Conservation (phyloP, 2,329 filamentous ascomycete genomes). For the Monosporascus sp. region DNA sequence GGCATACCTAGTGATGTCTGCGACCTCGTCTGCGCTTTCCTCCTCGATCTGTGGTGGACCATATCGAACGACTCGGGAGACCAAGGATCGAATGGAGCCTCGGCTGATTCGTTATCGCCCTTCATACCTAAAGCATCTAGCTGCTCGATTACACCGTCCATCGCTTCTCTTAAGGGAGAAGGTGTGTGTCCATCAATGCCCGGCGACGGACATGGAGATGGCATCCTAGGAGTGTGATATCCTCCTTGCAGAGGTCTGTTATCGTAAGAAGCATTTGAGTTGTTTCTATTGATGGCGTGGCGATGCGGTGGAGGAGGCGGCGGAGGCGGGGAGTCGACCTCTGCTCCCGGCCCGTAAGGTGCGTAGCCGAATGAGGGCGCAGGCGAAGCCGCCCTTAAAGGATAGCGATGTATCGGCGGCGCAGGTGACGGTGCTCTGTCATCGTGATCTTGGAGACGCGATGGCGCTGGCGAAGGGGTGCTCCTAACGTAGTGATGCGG, state of each 20-base stretch:
- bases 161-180: conserved; percentile 86
- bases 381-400: conserved; percentile 32
- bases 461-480: conserved; percentile 23
- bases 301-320: conserved; percentile 81
- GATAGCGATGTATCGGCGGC: conserved; percentile 20
- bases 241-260: conserved; percentile 29
- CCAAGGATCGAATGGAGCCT: conserved; percentile 68
- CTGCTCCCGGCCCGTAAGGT: conserved; percentile 27
- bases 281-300: conserved; percentile 40
- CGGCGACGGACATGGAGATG: conserved; percentile 65
- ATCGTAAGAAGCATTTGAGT: conserved; percentile 32
- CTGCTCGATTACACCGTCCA: conserved; percentile 97
- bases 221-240: conserved; percentile 50
- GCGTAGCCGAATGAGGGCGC: conserved; percentile 34
- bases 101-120: conserved; percentile 49
- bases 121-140: conserved; percentile 76
- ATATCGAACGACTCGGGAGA: conserved; percentile 80
- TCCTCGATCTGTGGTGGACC: conserved; percentile 37
- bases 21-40: conserved; percentile 42
- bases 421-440: conserved; percentile 36
- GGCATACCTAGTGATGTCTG: conserved; percentile 71
- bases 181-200: conserved; percentile 68
- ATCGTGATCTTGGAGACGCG: conserved; percentile 18
- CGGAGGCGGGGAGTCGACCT: conserved; percentile 61
- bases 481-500: conserved; percentile 14